Evolutionary conservation across 805 yeast genomes (phyloP).

Genomic region (Teunomyces kruisii): DNA sequence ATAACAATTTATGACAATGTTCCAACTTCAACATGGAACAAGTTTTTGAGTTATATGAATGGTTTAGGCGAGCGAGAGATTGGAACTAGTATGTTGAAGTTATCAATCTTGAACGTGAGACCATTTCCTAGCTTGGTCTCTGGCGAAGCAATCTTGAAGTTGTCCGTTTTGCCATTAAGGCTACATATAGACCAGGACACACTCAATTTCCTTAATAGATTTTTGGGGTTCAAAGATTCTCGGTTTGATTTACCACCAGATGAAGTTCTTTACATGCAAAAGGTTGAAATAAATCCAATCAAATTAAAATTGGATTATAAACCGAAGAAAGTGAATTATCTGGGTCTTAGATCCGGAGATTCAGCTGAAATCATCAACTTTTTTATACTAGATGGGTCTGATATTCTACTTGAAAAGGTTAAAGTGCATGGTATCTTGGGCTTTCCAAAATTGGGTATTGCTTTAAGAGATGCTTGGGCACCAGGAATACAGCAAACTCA

Average conservation of each 20-base stretch:
- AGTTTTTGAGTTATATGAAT: conserved; percentile 68
- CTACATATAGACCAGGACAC: conserved; percentile 93
- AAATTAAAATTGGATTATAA: conserved; percentile 80
- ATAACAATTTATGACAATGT: conserved; percentile 73
- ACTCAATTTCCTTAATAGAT: conserved; percentile 75
- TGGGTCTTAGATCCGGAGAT: conserved; percentile 83
- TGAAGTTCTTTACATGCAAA: conserved; percentile 67
- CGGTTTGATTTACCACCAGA: conserved; percentile 66
- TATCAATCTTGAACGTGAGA: conserved; percentile 56
- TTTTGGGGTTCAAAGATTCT: conserved; percentile 74
- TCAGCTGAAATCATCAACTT: conserved; percentile 85
- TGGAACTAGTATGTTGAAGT: conserved; percentile 60
- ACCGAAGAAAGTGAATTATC: conserved; percentile 84
- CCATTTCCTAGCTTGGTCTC: conserved; percentile 67
- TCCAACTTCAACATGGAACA: conserved; percentile 88
- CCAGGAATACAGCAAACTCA: conserved; percentile 87
- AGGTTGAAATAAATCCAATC: conserved; percentile 59
- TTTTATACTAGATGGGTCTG: conserved; percentile 85
- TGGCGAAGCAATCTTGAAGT: conserved; percentile 58
- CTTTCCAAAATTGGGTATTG: conserved; percentile 53
- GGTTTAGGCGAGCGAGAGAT: conserved; percentile 70
- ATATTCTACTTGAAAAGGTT: conserved; percentile 59
- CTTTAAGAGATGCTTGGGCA: conserved; percentile 73
- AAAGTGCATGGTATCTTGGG: conserved; percentile 78
- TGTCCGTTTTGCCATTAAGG: conserved; percentile 68